A percentile compares a stretch with the other conserved stretches of the same genome.
Evolutionary conservation across 139 green algal species (phyloP).

Genomic region (Haematococcus sp.): DNA sequence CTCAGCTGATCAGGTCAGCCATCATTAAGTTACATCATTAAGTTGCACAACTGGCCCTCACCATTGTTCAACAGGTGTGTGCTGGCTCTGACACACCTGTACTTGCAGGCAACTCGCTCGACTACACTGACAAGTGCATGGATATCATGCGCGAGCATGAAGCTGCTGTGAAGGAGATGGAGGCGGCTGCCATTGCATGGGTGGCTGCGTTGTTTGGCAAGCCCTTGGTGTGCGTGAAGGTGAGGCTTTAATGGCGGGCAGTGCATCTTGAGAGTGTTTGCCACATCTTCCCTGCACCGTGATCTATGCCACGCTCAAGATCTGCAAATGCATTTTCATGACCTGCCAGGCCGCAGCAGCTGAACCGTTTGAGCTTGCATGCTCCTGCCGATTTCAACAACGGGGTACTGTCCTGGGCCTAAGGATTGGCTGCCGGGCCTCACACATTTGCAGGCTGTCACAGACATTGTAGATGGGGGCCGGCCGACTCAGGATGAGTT

Average conservation of each 20-base stretch:
- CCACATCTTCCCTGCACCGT: background rate
- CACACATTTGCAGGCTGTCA: conserved; percentile 45
- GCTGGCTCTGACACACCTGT: background rate
- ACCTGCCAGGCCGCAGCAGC: too few species aligned
- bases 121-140: conserved; percentile 80
- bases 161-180: conserved; percentile 94
- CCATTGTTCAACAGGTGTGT: too few species aligned
- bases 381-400: too few species aligned
- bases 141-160: conserved; percentile 70
- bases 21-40: too few species aligned
- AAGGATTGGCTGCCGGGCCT: too few species aligned
- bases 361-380: too few species aligned
- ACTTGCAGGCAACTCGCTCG: conserved; percentile 90
- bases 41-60: too few species aligned
- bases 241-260: background rate
- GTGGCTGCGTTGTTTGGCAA: conserved; percentile 74
- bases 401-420: too few species aligned
- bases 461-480: conserved; percentile 95
- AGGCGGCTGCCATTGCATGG: conserved; percentile 84
- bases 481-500: conserved; percentile 83
- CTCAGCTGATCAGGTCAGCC: too few species aligned
- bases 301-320: too few species aligned
- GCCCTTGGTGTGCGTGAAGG: conserved; percentile 29
- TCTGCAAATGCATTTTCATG: too few species aligned
- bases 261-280: background rate